phyloP scores from a whole-genome alignment of 2,329 filamentous ascomycete species.

The Fusarium sp. region DNA sequence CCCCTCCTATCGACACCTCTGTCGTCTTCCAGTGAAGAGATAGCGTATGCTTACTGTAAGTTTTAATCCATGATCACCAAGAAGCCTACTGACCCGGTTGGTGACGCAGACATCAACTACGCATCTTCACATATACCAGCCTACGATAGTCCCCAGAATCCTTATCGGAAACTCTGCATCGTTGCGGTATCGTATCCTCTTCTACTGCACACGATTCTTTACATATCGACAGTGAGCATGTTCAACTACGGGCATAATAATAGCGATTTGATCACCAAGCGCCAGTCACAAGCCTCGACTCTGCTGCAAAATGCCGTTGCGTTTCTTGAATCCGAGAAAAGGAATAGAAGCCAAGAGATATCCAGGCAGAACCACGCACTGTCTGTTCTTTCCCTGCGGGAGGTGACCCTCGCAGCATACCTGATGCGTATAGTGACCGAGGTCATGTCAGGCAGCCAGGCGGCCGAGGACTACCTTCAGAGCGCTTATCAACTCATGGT shows the following conservation, averaged over 20 bases:
- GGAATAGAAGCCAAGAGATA: not conserved
- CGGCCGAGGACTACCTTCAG: slow-evolving; percentile 1
- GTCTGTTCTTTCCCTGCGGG: not conserved
- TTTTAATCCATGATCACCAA: not conserved
- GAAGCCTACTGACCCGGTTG: not conserved
- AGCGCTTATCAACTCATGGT: slow-evolving; percentile 4
- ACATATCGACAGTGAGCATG: slow-evolving; percentile 23
- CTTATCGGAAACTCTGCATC: not conserved
- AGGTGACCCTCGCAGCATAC: slow-evolving; percentile 19
- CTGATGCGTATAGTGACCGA: slow-evolving; percentile 21
- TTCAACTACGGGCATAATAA: slow-evolving; percentile 17
- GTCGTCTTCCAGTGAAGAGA: slow-evolving; percentile 9
- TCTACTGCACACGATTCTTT: slow-evolving; percentile 17
- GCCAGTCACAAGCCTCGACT: slow-evolving; percentile 12
- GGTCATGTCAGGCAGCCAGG: slow-evolving; percentile 21
- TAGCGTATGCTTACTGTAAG: slow-evolving; percentile 17
- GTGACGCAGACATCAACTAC: not conserved
- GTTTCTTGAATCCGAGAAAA: not conserved
- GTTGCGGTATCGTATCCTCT: slow-evolving; percentile 8
- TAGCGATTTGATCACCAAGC: slow-evolving; percentile 4
- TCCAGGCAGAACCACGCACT: not conserved
- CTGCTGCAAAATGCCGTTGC: not conserved
- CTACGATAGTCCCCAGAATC: not conserved
- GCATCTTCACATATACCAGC: not conserved
- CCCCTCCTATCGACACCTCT: not conserved